phyloP scores from a whole-genome alignment of 1,284 basidiomycete genomes.

The Ustilago curta region DNA sequence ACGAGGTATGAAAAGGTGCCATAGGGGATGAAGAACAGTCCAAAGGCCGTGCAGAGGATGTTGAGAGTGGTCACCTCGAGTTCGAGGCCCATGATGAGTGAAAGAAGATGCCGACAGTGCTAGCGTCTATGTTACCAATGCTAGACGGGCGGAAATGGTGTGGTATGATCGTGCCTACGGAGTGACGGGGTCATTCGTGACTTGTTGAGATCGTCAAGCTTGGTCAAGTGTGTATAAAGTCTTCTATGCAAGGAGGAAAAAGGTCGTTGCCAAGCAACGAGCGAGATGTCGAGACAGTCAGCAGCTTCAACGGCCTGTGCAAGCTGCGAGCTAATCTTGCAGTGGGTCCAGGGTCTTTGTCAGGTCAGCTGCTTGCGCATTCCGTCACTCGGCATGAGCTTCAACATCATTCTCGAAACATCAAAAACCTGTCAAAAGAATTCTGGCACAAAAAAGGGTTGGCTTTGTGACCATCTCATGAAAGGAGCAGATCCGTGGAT shows the following conservation, averaged over 20 bases:
- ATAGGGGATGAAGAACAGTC: constrained; percentile 51
- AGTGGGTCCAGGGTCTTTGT: constrained; percentile 8
- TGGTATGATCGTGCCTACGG: background rate
- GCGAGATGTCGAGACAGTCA: background rate
- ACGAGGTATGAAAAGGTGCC: constrained; percentile 58
- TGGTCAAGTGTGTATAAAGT: background rate
- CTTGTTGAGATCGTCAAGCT: background rate
- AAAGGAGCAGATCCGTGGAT: no score
- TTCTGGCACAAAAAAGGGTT: background rate
- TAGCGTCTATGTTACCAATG: background rate
- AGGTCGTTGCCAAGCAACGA: background rate
- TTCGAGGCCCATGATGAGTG: constrained; percentile 25
- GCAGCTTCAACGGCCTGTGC: background rate
- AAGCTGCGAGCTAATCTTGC: no score
- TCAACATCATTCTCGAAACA: no score
- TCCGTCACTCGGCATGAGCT: constrained; percentile 8
- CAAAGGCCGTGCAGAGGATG: constrained; percentile 46
- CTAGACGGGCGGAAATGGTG: constrained; percentile 7
- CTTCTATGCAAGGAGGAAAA: background rate
- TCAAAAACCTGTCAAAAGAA: background rate
- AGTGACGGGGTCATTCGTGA: constrained; percentile 12
- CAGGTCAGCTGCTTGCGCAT: background rate
- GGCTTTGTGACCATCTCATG: no score
- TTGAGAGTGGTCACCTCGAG: constrained; percentile 48
- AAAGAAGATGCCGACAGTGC: background rate